phyloP scores from a whole-genome alignment of 148 eudicot species.

The Linanthus parryae region DNA sequence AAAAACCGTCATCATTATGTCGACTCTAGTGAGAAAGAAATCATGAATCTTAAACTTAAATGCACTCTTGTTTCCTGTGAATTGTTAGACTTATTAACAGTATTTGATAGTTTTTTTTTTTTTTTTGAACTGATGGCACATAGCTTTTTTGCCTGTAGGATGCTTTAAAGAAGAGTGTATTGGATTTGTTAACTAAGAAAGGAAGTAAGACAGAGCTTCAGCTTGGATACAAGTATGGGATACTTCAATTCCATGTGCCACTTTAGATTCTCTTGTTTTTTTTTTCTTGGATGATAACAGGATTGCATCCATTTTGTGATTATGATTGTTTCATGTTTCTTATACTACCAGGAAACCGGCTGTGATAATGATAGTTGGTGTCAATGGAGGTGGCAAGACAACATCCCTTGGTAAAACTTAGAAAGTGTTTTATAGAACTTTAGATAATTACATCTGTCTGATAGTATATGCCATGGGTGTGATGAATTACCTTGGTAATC shows the following conservation, averaged over 20 bases:
- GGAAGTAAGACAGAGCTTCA: conserved; percentile 76
- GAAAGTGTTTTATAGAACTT: not conserved
- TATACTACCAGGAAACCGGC: conserved; percentile 78
- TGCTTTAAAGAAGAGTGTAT: conserved; percentile 73
- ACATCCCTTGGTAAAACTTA: conserved; percentile 84
- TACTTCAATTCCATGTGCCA: no score
- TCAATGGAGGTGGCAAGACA: conserved; percentile 98
- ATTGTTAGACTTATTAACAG: no score
- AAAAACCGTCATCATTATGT: no score
- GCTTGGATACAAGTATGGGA: conserved; percentile 79
- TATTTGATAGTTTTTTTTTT: no score
- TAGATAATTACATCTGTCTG: not conserved
- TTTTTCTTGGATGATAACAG: not conserved
- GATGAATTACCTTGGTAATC: no score
- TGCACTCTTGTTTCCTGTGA: no score
- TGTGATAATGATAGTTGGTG: conserved; percentile 94
- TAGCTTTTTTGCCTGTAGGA: no score
- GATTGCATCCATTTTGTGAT: not conserved
- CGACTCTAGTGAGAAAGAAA: no score
- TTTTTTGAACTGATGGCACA: no score
- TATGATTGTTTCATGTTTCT: conserved; percentile 4
- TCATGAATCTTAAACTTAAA: no score
- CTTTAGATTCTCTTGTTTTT: not conserved
- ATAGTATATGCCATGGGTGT: no score
- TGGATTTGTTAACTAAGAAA: conserved; percentile 66